A percentile compares a stretch with the other conserved stretches of the same genome.
These are phyloP conservation scores for Eucalyptus decipiens DNA, from an alignment of 345 rosid species.

Conservation along the genomic window DNA sequence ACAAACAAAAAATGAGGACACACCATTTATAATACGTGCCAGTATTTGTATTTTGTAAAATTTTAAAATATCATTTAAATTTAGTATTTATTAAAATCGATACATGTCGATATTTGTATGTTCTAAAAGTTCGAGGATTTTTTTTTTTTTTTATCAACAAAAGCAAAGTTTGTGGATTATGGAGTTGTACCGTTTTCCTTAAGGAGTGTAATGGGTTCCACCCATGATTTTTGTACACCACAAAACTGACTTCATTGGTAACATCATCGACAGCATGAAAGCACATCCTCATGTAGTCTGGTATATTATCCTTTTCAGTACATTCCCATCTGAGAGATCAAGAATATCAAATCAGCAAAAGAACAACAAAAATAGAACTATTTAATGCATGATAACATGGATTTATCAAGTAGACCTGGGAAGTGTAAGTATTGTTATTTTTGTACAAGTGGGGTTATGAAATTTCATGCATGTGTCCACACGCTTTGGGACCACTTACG, in stretches of 20 bases:
- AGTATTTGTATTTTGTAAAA: no score
- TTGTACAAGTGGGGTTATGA: neutral
- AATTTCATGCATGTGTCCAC: neutral
- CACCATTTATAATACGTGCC: neutral
- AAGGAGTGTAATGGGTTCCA: neutral
- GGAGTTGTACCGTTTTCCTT: neutral
- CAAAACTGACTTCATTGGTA: slow-evolving; percentile 8
- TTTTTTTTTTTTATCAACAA: neutral
- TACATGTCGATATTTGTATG: no score
- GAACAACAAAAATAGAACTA: neutral
- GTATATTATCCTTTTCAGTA: neutral
- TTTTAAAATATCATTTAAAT: no score
- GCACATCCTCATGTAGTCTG: slow-evolving; percentile 12
- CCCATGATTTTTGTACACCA: neutral
- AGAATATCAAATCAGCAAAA: neutral
- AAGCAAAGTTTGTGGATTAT: neutral
- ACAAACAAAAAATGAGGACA: neutral
- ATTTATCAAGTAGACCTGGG: neutral
- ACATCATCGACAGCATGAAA: slow-evolving; percentile 6
- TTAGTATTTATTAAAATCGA: no score
- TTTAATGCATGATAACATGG: neutral
- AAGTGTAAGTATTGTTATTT: neutral
- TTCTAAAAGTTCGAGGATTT: no score
- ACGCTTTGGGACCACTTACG: neutral
- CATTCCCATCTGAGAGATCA: slow-evolving; percentile 11